phyloP scores from a whole-genome alignment of 2,329 filamentous ascomycete species.

The Cytospora leucostoma region DNA sequence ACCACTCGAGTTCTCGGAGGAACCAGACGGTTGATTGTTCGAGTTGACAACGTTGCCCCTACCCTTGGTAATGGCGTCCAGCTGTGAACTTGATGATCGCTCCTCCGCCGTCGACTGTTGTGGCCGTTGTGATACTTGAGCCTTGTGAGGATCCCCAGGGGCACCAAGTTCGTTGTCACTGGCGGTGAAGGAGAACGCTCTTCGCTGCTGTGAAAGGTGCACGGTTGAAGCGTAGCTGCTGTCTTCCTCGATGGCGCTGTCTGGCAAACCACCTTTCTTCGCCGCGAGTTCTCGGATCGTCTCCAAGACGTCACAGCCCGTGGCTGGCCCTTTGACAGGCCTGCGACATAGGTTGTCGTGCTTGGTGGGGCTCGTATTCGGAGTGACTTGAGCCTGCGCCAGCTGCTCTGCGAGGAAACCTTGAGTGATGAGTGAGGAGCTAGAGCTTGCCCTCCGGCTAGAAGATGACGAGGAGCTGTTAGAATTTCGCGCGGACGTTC shows the following conservation, averaged over 20 bases:
- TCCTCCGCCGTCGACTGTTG: conserved; percentile 1
- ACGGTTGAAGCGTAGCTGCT: conserved; percentile 15
- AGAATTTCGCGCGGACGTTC: conserved; percentile 6
- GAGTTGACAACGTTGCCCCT: background rate
- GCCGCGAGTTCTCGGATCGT: conserved; percentile 18
- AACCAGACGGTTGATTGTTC: conserved; percentile 2
- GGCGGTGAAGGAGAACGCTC: conserved; percentile 9
- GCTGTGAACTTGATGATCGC: conserved; percentile 1
- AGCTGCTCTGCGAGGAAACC: conserved; percentile 17
- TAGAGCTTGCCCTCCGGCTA: conserved; percentile 13
- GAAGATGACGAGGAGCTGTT: conserved; percentile 20
- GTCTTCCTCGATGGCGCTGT: conserved; percentile 18
- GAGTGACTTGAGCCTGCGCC: conserved; percentile 19
- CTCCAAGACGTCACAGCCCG: conserved; percentile 6
- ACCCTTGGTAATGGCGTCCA: background rate
- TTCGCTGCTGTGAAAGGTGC: background rate
- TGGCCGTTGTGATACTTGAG: background rate
- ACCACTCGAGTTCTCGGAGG: conserved; percentile 12
- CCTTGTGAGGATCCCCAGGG: background rate
- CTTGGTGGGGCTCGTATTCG: conserved; percentile 22
- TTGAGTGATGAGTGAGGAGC: conserved; percentile 23
- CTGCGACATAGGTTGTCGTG: conserved; percentile 16
- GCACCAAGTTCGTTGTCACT: background rate
- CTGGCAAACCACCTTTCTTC: conserved; percentile 25
- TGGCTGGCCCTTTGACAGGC: background rate